These are phyloP conservation scores for Heimioporus sp. DNA, from an alignment of 768 basidiomycete species.

Conservation along the genomic window DNA sequence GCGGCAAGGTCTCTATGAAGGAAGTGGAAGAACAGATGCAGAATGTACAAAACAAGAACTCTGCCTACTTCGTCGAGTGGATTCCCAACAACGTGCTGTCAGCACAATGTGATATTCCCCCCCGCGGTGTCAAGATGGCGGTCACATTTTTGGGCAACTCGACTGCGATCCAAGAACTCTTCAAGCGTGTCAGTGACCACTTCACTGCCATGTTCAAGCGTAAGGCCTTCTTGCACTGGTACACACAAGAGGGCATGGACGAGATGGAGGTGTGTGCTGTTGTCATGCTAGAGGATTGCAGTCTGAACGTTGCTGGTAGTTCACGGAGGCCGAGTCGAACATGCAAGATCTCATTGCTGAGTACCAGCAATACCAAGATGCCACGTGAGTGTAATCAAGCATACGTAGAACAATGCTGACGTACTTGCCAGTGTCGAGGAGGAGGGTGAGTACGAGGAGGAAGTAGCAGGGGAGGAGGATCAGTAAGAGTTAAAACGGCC, in stretches of 20 bases:
- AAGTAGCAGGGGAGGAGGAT: constrained; percentile 60
- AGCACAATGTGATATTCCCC: constrained; percentile 97
- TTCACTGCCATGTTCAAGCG: constrained; percentile 99
- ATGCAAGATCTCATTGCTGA: constrained; percentile 99
- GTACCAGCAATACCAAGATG: constrained; percentile 96
- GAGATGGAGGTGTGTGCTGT: constrained; percentile 77
- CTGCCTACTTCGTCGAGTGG: constrained; percentile 99
- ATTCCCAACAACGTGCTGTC: constrained; percentile 99
- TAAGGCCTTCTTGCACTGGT: constrained; percentile 99
- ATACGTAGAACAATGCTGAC: constrained; percentile 9
- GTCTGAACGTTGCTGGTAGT: constrained; percentile 37
- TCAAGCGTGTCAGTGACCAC: constrained; percentile 98
- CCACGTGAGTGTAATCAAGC: constrained; percentile 59
- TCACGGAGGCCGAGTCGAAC: constrained; percentile 99
- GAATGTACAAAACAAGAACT: constrained; percentile 96
- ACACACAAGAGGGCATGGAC: constrained; percentile 99
- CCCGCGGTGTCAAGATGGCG: constrained; percentile 93
- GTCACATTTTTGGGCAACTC: constrained; percentile 98
- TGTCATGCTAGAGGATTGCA: neutral
- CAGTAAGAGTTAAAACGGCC: constrained; percentile 35
- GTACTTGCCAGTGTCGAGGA: constrained; percentile 65
- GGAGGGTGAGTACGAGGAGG: constrained; percentile 89
- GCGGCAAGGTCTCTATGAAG: constrained; percentile 99
- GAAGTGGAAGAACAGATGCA: constrained; percentile 99
- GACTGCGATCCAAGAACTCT: constrained; percentile 95